Percentiles rank a stretch among this genome's conserved stretches.
These are phyloP conservation scores for Rhizoclosmatium sp. DNA, from an alignment of 192 early-diverging fungal species.

Conservation along the genomic window DNA sequence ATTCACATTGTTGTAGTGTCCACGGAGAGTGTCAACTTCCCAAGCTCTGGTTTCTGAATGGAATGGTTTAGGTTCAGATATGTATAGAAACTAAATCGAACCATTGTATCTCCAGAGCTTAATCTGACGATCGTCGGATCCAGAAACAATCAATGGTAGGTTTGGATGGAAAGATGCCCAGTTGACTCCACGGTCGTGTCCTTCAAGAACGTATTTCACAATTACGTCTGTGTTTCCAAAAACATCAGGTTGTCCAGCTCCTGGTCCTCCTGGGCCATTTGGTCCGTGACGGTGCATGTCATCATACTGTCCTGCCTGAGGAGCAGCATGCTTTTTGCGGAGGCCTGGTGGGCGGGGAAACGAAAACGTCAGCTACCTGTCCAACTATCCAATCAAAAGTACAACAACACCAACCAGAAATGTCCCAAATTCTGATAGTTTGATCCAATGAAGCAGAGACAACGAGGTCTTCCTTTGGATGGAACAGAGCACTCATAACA, in stretches of 20 bases:
- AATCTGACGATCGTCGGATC: conserved; percentile 96
- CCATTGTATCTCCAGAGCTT: conserved; percentile 99
- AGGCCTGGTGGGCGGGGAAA: conserved; percentile 57
- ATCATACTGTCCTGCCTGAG: conserved; percentile 40
- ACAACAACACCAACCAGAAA: conserved; percentile 69
- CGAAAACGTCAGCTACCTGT: background rate
- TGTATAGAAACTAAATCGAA: conserved; percentile 44
- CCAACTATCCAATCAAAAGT: background rate
- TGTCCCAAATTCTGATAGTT: conserved; percentile 99
- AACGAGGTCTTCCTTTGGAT: conserved; percentile 96
- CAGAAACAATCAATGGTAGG: conserved; percentile 94
- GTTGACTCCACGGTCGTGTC: conserved; percentile 97
- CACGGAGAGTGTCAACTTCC: conserved; percentile 99
- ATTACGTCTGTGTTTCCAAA: conserved; percentile 97
- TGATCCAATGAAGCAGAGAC: conserved; percentile 96
- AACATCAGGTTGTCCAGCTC: conserved; percentile 84
- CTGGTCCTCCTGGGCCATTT: conserved; percentile 44
- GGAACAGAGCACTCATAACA: conserved; percentile 98
- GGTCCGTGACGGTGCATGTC: conserved; percentile 38
- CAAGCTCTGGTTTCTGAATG: conserved; percentile 90
- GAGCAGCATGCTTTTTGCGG: conserved; percentile 82
- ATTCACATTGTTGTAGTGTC: conserved; percentile 98
- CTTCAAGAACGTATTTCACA: conserved; percentile 98
- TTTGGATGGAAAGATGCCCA: conserved; percentile 98
- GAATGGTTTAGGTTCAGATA: background rate